phyloP scores from a whole-genome alignment of 2,329 filamentous ascomycete genomes.

The Aspergillus sp. region DNA sequence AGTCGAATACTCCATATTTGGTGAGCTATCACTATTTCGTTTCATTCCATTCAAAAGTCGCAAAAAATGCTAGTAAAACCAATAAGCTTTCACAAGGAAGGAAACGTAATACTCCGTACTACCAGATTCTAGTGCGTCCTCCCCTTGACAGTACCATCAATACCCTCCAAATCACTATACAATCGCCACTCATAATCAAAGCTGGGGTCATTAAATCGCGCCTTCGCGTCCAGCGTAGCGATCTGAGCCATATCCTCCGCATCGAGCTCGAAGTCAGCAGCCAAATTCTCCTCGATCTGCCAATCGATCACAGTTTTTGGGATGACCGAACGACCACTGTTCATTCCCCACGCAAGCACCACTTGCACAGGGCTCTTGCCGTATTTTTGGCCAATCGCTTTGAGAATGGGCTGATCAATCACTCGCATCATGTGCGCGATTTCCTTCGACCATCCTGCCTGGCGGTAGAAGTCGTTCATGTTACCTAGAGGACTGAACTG shows the following conservation, averaged over 20 bases:
- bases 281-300: constrained; percentile 29
- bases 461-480: constrained; percentile 60
- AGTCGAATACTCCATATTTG: background rate
- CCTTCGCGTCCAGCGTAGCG: constrained; percentile 51
- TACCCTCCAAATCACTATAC: constrained; percentile 21
- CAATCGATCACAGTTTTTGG: constrained; percentile 26
- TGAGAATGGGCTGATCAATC: constrained; percentile 55
- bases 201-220: constrained; percentile 59
- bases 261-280: constrained; percentile 24
- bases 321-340: constrained; percentile 25
- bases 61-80: too few species aligned
- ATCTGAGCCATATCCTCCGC: constrained; percentile 23
- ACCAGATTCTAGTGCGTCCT: constrained; percentile 5
- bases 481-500: constrained; percentile 64
- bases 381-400: constrained; percentile 55
- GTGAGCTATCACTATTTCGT: too few species aligned
- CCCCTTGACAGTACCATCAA: constrained; percentile 17
- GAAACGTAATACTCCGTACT: background rate
- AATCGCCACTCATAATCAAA: constrained; percentile 29
- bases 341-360: constrained; percentile 32
- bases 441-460: constrained; percentile 53
- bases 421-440: constrained; percentile 51
- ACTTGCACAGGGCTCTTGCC: constrained; percentile 56
- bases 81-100: too few species aligned
- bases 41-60: too few species aligned